Evolutionary conservation across 2,329 filamentous ascomycete genomes (phyloP), one percentile per base, ranked within the genome.

Genomic region (Cephalotrichum gorgonifer): DNA sequence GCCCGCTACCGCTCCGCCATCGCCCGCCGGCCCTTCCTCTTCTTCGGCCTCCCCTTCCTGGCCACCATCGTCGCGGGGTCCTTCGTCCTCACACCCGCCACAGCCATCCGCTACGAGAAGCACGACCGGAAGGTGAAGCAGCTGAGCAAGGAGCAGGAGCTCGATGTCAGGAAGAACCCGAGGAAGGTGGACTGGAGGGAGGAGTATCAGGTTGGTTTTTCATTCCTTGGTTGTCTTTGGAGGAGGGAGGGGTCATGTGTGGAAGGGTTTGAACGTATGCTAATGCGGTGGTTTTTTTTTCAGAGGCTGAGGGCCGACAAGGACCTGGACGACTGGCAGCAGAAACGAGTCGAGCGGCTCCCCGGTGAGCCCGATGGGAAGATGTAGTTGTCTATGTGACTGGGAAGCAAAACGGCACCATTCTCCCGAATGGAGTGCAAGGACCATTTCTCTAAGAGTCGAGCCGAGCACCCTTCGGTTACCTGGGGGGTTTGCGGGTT

Each of bases 251-350:
- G 25, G n/a, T 15, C 15, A n/a, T 27, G n/a, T 14, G 8, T 17
- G 20, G 28, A 20, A 39, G 14, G 20, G 22, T 7, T 31, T 31
- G 17, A 26, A 26, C 22, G 3, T 43, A 25, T 6, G 48, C 38
- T 46, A 35, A 43, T 22, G 25, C 6, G 26, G 22, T 35, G 43
- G n/a, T n/a, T n/a, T n/a, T n/a, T n/a, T n/a, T n/a, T 23, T 14
- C 38, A 54, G 53, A 50, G 44, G 47, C 44, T 54, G 33, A 50
- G 53, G 28, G 52, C 51, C 22, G 86, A 87, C 28, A 95, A 94
- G 65, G 93, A 97, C 62, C 70, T 97, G 53, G 91, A 98, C 60
- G 79, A 88, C 61, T 98, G 93, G 93, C 91, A 97, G 64, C 93
- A 97, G 69, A 94, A 93, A 68, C 81, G 94, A 48, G 89, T 97